Base-by-base conservation (phyloP, 2,329 filamentous ascomycete genomes). In the Ploettnerulaceae sp. region DNA sequence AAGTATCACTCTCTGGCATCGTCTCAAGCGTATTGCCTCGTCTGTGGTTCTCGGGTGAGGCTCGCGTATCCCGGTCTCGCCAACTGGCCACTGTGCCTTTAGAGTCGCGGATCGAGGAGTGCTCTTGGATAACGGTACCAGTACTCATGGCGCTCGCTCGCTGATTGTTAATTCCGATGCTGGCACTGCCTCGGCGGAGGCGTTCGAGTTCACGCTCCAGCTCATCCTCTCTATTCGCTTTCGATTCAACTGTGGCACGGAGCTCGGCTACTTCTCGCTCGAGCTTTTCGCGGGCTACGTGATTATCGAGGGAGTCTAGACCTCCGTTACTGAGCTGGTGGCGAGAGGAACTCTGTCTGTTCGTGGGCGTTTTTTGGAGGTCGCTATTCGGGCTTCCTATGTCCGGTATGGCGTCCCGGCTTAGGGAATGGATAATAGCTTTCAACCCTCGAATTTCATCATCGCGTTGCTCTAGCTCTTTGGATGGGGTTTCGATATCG, bases 391-490 rank as follows among this genome's bases (percentile, higher is more conserved):
- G 29, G 32, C 31, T 52, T 25, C 31, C 52, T 6, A 49, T 51
- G 40, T 66, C 63, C 32, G 62, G 61, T n/a, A 61, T 55, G 8
- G 82, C 78, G 56, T 88, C 88, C 51, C 89, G 78, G 65, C 89
- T 95, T 28, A 98, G 74, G 14, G 89, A 95, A 68, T 97, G 91
- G 51, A 98, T 97, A 63, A 98, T 97, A 33, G 93, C 91, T 68
- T 97, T 98, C 55, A 98, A 76, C 36, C 93, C 93, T 52, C 91
- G 80, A 61, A 98, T 97, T 70, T 98, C 93, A 59, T 98, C 93
- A 61, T 98, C 91, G 64, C 94, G 93, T 63, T 95, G 86, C 63
- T 94, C 89, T 22, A 97, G 68, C 54, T 95, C 89, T 65, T 88
- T 88, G 33, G 78, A 76, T 36, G 72, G 66, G 18, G 73, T 69